Evolutionary conservation across 2,329 filamentous ascomycete genomes (phyloP).

Genomic region (Coniochaeta sp.): DNA sequence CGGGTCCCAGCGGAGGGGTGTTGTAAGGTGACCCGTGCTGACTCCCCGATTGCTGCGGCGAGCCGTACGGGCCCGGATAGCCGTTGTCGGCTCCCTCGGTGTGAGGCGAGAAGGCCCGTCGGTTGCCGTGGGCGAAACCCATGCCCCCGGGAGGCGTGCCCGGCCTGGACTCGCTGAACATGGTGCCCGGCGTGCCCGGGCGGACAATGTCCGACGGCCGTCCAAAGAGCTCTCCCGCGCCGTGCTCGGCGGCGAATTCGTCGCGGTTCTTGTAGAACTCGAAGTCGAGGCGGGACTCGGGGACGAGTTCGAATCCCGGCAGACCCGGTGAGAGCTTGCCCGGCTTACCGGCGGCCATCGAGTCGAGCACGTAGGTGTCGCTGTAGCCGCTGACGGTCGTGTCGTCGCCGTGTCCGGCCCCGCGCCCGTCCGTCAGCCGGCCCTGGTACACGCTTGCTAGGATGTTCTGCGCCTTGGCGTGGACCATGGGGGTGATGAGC

Average conservation of each 20-base stretch:
- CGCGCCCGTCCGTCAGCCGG: slow-evolving; percentile 61
- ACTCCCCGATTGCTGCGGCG: slow-evolving; percentile 5
- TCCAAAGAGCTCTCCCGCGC: slow-evolving; percentile 65
- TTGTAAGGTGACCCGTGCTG: slow-evolving; percentile 9
- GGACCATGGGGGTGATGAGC: slow-evolving; percentile 91
- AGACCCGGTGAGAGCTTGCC: slow-evolving; percentile 29
- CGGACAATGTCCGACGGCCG: slow-evolving; percentile 49
- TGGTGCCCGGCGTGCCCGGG: slow-evolving; percentile 52
- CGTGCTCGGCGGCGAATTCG: slow-evolving; percentile 81
- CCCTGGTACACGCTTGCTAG: slow-evolving; percentile 82
- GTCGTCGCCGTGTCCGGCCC: slow-evolving; percentile 43
- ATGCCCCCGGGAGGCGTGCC: slow-evolving; percentile 38
- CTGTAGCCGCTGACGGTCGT: slow-evolving; percentile 65
- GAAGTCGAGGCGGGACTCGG: slow-evolving; percentile 80
- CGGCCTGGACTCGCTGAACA: slow-evolving; percentile 37
- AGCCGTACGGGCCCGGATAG: slow-evolving; percentile 7
- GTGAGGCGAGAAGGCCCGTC: slow-evolving; percentile 15
- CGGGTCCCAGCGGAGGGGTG: slow-evolving; percentile 6
- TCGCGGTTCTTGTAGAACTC: slow-evolving; percentile 84
- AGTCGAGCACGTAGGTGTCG: slow-evolving; percentile 71
- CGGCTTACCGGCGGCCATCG: slow-evolving; percentile 64
- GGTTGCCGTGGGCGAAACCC: slow-evolving; percentile 13
- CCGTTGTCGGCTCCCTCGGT: slow-evolving; percentile 5
- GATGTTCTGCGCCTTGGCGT: slow-evolving; percentile 80
- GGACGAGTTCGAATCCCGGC: slow-evolving; percentile 83